Base-by-base conservation (phyloP, 1,284 basidiomycete species). In the Macrocystidia cucumis region DNA sequence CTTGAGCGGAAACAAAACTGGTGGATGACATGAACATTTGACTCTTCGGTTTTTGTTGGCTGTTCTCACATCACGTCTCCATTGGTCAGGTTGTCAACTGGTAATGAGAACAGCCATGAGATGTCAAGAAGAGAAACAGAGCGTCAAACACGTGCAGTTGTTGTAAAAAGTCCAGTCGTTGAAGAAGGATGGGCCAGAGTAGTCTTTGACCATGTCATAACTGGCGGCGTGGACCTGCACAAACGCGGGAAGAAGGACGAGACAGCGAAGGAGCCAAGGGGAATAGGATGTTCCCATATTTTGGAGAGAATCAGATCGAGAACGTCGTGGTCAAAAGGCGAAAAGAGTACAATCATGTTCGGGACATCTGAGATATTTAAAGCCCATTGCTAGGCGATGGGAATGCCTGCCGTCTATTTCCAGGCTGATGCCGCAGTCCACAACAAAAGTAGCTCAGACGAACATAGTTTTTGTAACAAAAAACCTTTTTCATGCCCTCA, bases 11-110 rank as follows among this genome's bases (percentile, higher is more conserved):
- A 32, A 81, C 66, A 48, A 74, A 84, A 39, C 75, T 79, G 40
- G 6, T 34, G 42, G 35, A 23, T 9, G 31, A 19, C 19, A 34
- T 29, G 4, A 22, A 17, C 13, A 9, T 13, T 29, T n/a, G 24
- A 7, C 11, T 20, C 23, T 26, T 14, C 16, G 17, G 36, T 13
- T 38, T 1, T 12, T 3, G 13, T 16, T 6, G 8, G 25, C 9
- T 34, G n/a, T 7, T 50, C 60, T 36, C 47, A 76, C 73, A 63
- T 63, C 11, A 62, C 71, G 52, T 88, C 76, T 34, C 85, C 84
- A 44, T 81, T 81, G 23, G 78, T 83, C 4, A 79, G 57, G 46
- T 83, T 75, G 51, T 85, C 80, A 39, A 59, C 78, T 82, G 43
- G n/a, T 34, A 19, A 37, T 13, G 3, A 25, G 16, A 11, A 19